These are phyloP conservation scores for Penicillium hesseltinei DNA, from an alignment of 2,329 filamentous ascomycete genomes.

Conservation along the genomic window DNA sequence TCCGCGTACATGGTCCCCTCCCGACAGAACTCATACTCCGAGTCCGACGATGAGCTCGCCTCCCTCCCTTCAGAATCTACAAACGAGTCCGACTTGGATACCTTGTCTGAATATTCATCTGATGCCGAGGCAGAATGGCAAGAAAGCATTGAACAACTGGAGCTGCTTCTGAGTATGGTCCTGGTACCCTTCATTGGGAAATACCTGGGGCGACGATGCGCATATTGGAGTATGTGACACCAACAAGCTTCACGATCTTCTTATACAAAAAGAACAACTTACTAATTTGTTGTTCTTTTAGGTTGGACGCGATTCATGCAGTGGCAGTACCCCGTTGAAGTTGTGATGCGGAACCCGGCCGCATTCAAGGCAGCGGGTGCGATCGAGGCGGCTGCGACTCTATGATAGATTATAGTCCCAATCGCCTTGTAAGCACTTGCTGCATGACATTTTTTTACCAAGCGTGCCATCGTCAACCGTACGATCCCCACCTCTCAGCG, in stretches of 20 bases:
- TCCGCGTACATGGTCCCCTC: slow-evolving; percentile 43
- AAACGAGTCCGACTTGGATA: slow-evolving; percentile 40
- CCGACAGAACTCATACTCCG: slow-evolving; percentile 25
- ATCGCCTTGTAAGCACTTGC: neutral
- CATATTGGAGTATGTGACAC: slow-evolving; percentile 76
- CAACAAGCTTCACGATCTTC: neutral
- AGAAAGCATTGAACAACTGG: slow-evolving; percentile 87
- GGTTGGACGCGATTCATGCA: slow-evolving; percentile 93
- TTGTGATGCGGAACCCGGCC: slow-evolving; percentile 60
- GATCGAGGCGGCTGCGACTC: slow-evolving; percentile 52
- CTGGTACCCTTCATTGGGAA: slow-evolving; percentile 92
- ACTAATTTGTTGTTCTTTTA: slow-evolving; percentile 39
- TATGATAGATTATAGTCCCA: slow-evolving; percentile 29
- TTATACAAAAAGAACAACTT: neutral
- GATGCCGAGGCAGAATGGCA: slow-evolving; percentile 96
- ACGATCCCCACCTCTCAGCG: neutral
- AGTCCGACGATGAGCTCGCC: slow-evolving; percentile 42
- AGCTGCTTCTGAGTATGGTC: slow-evolving; percentile 91
- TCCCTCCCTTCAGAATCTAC: slow-evolving; percentile 45
- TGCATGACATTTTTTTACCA: neutral
- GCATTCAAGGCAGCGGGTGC: slow-evolving; percentile 63
- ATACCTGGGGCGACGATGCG: slow-evolving; percentile 90
- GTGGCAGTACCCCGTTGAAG: slow-evolving; percentile 84
- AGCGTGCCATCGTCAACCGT: neutral
- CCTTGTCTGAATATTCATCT: slow-evolving; percentile 58